These are phyloP conservation scores for Mucor piriformis DNA, from an alignment of 371 early-diverging fungal species.

Conservation along the genomic window DNA sequence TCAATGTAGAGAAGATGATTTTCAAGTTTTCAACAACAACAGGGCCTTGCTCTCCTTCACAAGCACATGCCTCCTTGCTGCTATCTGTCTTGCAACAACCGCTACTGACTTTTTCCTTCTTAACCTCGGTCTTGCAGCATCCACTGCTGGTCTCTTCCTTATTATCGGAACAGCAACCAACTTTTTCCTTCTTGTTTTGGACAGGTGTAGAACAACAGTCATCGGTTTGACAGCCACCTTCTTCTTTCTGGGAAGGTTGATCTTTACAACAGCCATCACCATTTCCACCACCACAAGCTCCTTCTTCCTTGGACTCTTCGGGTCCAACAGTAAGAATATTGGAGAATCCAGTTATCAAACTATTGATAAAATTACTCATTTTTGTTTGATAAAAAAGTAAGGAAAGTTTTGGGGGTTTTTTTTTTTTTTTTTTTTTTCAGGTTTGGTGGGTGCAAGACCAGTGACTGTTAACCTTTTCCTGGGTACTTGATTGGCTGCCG, in stretches of 20 bases:
- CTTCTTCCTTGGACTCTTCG: constrained; percentile 27
- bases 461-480: background rate
- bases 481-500: too few species aligned
- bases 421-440: background rate
- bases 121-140: background rate
- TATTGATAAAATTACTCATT: constrained; percentile 49
- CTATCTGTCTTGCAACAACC: constrained; percentile 8
- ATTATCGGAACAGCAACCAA: background rate
- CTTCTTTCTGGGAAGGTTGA: constrained; percentile 1
- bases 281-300: constrained; percentile 21
- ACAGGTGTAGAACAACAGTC: constrained; percentile 4
- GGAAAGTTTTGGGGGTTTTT: background rate
- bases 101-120: background rate
- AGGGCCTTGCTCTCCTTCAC: constrained; percentile 15
- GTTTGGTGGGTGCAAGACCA: background rate
- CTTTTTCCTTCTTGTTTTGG: background rate
- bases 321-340: constrained; percentile 51
- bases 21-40: constrained; percentile 46
- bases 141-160: background rate
- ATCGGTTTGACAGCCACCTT: constrained; percentile 14
- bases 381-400: background rate
- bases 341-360: constrained; percentile 44
- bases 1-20: constrained; percentile 52
- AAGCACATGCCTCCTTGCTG: constrained; percentile 18
- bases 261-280: constrained; percentile 38